Evolutionary conservation across 768 basidiomycete species (phyloP).

Genomic region (Boletus fagicola): DNA sequence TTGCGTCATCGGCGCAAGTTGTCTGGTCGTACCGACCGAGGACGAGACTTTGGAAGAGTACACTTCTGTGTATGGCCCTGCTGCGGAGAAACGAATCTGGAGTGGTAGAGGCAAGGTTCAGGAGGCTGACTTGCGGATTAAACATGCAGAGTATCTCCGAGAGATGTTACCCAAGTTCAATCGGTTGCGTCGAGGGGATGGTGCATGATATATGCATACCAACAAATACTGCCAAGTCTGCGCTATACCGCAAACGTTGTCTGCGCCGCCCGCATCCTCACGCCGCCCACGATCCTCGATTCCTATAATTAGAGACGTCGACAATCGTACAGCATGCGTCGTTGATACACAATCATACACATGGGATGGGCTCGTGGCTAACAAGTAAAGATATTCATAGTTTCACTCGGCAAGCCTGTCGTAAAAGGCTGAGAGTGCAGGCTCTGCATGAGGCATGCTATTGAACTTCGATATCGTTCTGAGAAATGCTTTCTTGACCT

Average conservation of each 20-base stretch:
- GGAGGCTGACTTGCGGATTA: slow-evolving; percentile 77
- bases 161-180: slow-evolving; percentile 94
- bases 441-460: slow-evolving; percentile 9
- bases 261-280: not conserved
- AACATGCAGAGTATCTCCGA: slow-evolving; percentile 87
- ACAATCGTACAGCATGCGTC: not conserved
- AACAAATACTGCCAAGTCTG: not conserved
- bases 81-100: slow-evolving; percentile 75
- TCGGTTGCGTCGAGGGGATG: slow-evolving; percentile 61
- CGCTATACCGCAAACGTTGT: not conserved
- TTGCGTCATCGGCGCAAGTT: slow-evolving; percentile 81
- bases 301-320: not conserved
- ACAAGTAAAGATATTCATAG: not conserved
- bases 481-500: slow-evolving; percentile 18
- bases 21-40: slow-evolving; percentile 74
- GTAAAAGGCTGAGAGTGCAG: slow-evolving; percentile 17
- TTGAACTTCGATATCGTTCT: not conserved
- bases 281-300: not conserved
- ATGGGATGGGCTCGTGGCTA: not conserved
- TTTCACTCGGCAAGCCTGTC: slow-evolving; percentile 7
- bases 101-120: slow-evolving; percentile 82
- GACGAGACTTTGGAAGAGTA: slow-evolving; percentile 79
- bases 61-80: slow-evolving; percentile 79
- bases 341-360: not conserved
- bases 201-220: slow-evolving; percentile 32